These are phyloP conservation scores for Eucalyptus brandiana DNA, from an alignment of 345 rosid genomes.

Conservation along the genomic window DNA sequence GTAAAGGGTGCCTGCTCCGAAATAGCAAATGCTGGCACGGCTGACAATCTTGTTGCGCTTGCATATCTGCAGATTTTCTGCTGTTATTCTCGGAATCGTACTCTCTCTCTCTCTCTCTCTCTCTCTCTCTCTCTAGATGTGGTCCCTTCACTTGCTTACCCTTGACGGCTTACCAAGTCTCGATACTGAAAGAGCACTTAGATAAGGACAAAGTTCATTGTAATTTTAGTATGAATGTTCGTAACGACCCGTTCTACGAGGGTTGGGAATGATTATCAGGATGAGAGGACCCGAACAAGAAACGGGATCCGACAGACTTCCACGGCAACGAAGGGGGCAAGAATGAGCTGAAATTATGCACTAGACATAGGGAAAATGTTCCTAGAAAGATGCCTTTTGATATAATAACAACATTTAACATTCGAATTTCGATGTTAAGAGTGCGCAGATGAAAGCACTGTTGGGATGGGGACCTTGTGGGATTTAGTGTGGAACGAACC, in stretches of 20 bases:
- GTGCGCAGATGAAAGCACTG: not conserved
- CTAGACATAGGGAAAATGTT: not conserved
- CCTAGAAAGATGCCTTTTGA: not conserved
- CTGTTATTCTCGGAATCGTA: not conserved
- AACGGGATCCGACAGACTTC: not conserved
- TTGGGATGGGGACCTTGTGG: not conserved
- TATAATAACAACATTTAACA: not conserved
- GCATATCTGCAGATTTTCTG: not conserved
- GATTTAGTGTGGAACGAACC: too few species aligned
- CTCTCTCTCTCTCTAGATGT: not conserved
- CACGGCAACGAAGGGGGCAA: not conserved
- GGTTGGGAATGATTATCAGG: not conserved
- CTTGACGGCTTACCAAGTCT: not conserved
- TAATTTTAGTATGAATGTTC: not conserved
- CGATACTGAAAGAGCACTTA: not conserved
- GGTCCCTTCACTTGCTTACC: not conserved
- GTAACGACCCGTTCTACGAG: not conserved
- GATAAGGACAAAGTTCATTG: not conserved
- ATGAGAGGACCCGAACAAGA: not conserved
- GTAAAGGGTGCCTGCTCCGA: not conserved
- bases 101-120: not conserved
- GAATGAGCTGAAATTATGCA: not conserved
- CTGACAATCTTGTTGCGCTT: not conserved
- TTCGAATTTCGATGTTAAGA: not conserved
- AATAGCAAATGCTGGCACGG: not conserved